Conservation (phyloP, 2,329 filamentous ascomycete species). For the Teratosphaeria pseudoeucalypti region DNA sequence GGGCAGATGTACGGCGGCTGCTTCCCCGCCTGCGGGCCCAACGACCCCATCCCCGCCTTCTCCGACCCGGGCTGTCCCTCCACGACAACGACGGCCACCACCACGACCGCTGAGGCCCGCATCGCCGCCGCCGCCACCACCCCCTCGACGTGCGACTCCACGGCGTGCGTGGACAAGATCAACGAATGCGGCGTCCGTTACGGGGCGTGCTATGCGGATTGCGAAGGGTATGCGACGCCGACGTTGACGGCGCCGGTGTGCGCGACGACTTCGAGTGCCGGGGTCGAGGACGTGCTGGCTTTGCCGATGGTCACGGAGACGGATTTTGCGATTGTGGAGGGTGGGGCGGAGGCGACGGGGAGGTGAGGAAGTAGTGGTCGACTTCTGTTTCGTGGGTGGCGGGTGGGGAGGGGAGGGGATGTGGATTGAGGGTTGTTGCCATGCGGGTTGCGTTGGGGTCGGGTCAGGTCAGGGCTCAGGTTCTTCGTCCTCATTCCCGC, state of each 20-base stretch:
- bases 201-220: conserved; percentile 12
- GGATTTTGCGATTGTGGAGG: neutral
- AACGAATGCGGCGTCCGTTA: conserved; percentile 10
- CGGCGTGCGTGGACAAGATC: conserved; percentile 16
- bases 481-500: too few species aligned
- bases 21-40: conserved; percentile 5
- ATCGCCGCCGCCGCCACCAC: neutral
- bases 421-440: too few species aligned
- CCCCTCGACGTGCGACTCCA: conserved; percentile 3
- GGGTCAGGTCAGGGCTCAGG: too few species aligned
- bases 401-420: too few species aligned
- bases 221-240: conserved; percentile 11
- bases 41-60: conserved; percentile 6
- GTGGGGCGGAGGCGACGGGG: neutral
- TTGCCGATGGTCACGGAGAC: neutral
- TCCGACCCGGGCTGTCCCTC: conserved; percentile 5
- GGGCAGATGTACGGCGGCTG: conserved; percentile 10
- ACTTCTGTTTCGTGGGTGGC: neutral
- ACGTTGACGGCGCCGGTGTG: conserved; percentile 13
- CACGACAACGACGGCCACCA: neutral
- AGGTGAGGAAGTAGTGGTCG: neutral
- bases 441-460: too few species aligned
- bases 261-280: neutral
- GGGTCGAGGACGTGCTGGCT: neutral
- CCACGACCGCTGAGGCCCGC: neutral